Percentiles rank a stretch among this genome's conserved stretches.
Evolutionary conservation across 768 basidiomycete genomes (phyloP).

Genomic region (Lactifluus piperatus): DNA sequence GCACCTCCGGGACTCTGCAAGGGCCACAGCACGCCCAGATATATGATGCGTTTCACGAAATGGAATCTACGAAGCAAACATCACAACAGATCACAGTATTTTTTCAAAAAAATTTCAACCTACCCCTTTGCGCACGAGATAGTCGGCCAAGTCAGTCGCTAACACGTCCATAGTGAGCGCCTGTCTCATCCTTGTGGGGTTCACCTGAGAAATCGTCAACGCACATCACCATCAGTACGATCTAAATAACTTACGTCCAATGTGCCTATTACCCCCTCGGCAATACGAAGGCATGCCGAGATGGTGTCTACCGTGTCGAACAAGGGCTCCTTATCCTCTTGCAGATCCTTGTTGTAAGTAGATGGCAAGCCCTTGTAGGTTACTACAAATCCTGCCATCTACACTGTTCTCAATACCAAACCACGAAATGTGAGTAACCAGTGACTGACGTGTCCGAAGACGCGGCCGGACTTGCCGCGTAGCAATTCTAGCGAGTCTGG

Average conservation of each 20-base stretch:
- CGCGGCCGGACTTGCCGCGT: conserved; percentile 89
- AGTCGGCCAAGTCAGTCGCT: conserved; percentile 97
- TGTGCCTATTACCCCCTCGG: conserved; percentile 91
- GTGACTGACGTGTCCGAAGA: conserved; percentile 76
- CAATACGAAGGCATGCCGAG: conserved; percentile 80
- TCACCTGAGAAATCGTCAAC: conserved; percentile 44
- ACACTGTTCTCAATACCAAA: conserved; percentile 3
- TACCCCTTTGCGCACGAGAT: conserved; percentile 97
- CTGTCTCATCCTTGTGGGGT: conserved; percentile 80
- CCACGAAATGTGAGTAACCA: neutral
- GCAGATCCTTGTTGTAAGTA: conserved; percentile 98
- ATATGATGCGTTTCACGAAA: conserved; percentile 99
- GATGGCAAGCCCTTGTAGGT: conserved; percentile 95
- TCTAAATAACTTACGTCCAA: conserved; percentile 51
- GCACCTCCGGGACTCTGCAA: conserved; percentile 77
- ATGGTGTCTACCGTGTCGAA: conserved; percentile 91
- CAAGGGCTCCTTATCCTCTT: conserved; percentile 96
- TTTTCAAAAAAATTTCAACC: conserved; percentile 26
- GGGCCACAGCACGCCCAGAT: conserved; percentile 91
- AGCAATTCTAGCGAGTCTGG: conserved; percentile 93
- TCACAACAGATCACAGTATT: conserved; percentile 2
- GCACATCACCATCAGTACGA: neutral
- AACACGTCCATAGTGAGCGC: conserved; percentile 96
- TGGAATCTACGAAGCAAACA: conserved; percentile 54
- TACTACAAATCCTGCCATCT: conserved; percentile 98